Base-by-base conservation (phyloP, 768 basidiomycete genomes). In the Tulasnella sp. region DNA sequence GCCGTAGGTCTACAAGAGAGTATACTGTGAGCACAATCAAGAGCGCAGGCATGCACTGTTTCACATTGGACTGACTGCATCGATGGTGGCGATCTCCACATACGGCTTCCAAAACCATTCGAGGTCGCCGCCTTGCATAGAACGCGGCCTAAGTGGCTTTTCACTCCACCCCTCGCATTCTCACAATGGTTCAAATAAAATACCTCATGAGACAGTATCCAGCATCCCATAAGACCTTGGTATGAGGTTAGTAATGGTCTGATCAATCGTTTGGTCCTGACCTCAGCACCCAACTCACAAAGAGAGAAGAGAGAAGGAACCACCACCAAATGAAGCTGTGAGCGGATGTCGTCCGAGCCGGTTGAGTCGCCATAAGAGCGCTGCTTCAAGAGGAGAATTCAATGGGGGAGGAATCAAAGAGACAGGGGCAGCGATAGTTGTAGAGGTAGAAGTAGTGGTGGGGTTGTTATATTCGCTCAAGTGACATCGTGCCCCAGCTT, bases 41-140 rank as follows among this genome's bases (percentile, higher is more conserved):
- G 15, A 15, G 46, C 22, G 27, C 17, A 9, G 31, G 17, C 22
- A 43, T 19, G 21, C 2, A 22, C 21, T 19, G 48, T 9, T 8
- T 8, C 2, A 48, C 9, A 8, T 45, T 46, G n/a, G 56, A 69
- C 73, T 56, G 62, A 75, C 73, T 45, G 71, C 66, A 61, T 76
- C 73, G 31, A 89, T 73, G n/a, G 83, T 73, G 66, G 88, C 83
- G 70, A 90, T 91, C 29, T 86, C 60, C 24, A 75, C 78, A 66
- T 93, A 93, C 1, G 89, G 89, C 60, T 78, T 74, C 92, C 91
- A 94, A 45, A 93, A 78, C 91, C 90, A 93, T 65, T 92, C 86
- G 48, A 92, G 74, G 70, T 92, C 89, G 2, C 92, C 92, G 0
- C 87, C 90, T 63, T 73, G 73, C 83, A 92, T 87, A 2, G 89